Percentiles rank a stretch among this genome's conserved stretches.
phyloP scores from a whole-genome alignment of 2,329 filamentous ascomycete genomes.

The Monosporascus sp. region DNA sequence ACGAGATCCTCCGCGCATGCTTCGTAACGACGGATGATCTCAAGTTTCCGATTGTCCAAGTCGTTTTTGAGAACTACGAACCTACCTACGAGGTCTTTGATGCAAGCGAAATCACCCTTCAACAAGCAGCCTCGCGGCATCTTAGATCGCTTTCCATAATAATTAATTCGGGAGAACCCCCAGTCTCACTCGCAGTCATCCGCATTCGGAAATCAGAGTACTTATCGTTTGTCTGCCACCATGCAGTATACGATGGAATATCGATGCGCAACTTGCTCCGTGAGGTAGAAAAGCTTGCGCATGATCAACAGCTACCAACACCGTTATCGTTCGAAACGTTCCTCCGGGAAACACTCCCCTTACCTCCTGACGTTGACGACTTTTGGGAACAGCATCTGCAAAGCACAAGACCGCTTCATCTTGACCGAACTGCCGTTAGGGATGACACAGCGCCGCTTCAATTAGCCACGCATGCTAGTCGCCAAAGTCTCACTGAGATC shows the following conservation, averaged over 20 bases:
- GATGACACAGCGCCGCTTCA: conserved; percentile 4
- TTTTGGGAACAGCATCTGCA: conserved; percentile 63
- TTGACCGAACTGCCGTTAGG: conserved; percentile 3
- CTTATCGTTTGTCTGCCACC: conserved; percentile 57
- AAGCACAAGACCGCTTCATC: conserved; percentile 34
- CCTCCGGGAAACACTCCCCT: conserved; percentile 49
- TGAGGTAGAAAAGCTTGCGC: conserved; percentile 61
- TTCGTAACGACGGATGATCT: conserved; percentile 62
- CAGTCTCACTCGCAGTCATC: conserved; percentile 40
- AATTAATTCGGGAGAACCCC: conserved; percentile 40
- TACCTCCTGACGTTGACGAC: conserved; percentile 42
- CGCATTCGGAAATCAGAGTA: conserved; percentile 24
- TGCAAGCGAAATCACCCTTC: conserved; percentile 7
- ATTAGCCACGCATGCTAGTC: conserved; percentile 7
- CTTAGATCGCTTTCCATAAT: conserved; percentile 30
- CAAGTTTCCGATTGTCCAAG: conserved; percentile 63
- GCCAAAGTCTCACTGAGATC: conserved; percentile 36
- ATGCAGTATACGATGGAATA: conserved; percentile 81
- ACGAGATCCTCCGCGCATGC: conserved; percentile 72
- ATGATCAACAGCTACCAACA: conserved; percentile 38
- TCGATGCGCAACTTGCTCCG: conserved; percentile 64
- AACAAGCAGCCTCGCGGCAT: conserved; percentile 27
- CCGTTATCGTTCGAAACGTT: conserved; percentile 58
- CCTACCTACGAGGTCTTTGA: conserved; percentile 35
- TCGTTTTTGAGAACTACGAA: conserved; percentile 50